Evolutionary conservation across 2,329 filamentous ascomycete species (phyloP).

Genomic region (Aspergillus aculeatus): DNA sequence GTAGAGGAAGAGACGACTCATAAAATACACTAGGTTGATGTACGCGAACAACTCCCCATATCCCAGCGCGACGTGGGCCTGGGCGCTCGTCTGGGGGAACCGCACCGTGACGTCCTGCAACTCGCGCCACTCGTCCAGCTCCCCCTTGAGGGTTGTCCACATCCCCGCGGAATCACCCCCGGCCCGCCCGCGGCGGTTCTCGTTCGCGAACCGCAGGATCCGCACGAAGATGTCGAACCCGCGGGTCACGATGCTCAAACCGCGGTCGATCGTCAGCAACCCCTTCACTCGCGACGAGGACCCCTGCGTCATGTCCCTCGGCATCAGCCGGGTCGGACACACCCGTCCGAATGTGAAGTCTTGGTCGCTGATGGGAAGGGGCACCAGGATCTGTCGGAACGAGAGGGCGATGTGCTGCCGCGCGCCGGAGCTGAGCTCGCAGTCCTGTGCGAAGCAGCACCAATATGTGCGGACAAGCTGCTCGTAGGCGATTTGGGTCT

Average conservation of each 20-base stretch:
- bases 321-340: constrained; percentile 27
- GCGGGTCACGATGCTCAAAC: constrained; percentile 36
- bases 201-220: constrained; percentile 38
- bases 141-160: constrained; percentile 32
- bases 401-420: constrained; percentile 39
- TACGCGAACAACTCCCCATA: constrained; percentile 40
- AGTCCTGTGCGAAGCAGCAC: constrained; percentile 40
- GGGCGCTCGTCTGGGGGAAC: constrained; percentile 35
- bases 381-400: constrained; percentile 38
- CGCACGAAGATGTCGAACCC: constrained; percentile 40
- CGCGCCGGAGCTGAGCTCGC: constrained; percentile 38
- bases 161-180: constrained; percentile 8
- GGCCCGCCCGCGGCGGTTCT: constrained; percentile 32
- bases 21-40: constrained; percentile 39
- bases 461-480: constrained; percentile 40
- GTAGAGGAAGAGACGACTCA: constrained; percentile 39
- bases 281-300: constrained; percentile 18
- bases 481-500: constrained; percentile 34
- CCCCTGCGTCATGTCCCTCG: constrained; percentile 27
- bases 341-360: constrained; percentile 35
- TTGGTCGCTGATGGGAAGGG: constrained; percentile 36
- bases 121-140: constrained; percentile 37
- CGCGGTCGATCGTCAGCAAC: constrained; percentile 34
- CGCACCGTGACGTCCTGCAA: constrained; percentile 35
- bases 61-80: constrained; percentile 36